Evolutionary conservation across 23 red algal genomes (phyloP).

Genomic region (Gracilaria domingensis): DNA sequence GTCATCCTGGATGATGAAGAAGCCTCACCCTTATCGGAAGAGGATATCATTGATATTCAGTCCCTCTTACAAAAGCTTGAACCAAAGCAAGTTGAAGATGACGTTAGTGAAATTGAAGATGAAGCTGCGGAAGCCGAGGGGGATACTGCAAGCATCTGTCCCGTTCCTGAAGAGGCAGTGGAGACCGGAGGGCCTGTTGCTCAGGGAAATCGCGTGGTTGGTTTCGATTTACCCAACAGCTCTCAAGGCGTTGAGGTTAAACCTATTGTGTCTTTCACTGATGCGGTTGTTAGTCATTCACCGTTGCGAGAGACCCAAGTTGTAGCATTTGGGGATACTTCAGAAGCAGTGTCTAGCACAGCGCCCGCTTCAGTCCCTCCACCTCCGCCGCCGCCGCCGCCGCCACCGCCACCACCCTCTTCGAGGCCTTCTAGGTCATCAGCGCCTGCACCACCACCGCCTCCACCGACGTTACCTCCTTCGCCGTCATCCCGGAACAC

Average conservation of each 20-base stretch:
- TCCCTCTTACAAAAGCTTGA: slow-evolving; percentile 71
- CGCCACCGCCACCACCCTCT: neutral
- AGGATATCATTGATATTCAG: slow-evolving; percentile 62
- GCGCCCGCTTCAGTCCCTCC: neutral
- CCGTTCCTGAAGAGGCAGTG: neutral
- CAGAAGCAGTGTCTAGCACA: neutral
- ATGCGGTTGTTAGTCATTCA: neutral
- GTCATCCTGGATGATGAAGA: slow-evolving; percentile 58
- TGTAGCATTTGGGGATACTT: neutral
- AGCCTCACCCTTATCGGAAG: slow-evolving; percentile 53
- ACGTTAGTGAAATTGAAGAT: slow-evolving; percentile 51
- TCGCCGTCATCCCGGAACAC: neutral
- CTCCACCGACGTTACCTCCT: slow-evolving; percentile 17
- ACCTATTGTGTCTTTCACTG: neutral
- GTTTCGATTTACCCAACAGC: neutral
- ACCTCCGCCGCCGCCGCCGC: slow-evolving; percentile 9
- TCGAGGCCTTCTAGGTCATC: neutral
- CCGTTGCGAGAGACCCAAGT: neutral
- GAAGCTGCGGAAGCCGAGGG: slow-evolving; percentile 27
- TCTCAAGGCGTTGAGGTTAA: neutral
- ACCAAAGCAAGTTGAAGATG: slow-evolving; percentile 71
- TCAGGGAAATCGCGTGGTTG: slow-evolving; percentile 5
- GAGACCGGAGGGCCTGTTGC: neutral
- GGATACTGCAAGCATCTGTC: neutral
- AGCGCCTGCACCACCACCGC: slow-evolving; percentile 18